A percentile compares a stretch with the other conserved stretches of the same genome.
Conservation (phyloP, 177 flowering plant genomes). For the Vitis hybrid region DNA sequence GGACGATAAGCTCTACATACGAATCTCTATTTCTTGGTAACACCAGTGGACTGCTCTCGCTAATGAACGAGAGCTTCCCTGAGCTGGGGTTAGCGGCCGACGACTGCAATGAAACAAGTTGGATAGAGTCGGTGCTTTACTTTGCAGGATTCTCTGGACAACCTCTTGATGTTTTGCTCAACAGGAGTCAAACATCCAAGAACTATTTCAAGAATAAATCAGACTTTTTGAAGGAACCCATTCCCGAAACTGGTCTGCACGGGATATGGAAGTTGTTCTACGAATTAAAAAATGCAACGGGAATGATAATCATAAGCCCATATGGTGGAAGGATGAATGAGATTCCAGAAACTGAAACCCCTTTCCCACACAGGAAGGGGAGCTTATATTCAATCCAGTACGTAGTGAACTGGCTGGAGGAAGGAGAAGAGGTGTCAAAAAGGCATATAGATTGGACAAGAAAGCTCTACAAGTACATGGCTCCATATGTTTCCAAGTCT, state of each 20-base stretch:
- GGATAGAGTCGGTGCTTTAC: constrained; percentile 5
- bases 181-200: background rate
- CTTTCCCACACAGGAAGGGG: constrained; percentile 1
- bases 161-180: background rate
- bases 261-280: constrained; percentile 2
- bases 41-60: background rate
- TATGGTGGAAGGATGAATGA: constrained; percentile 8
- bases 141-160: background rate
- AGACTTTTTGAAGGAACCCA: background rate
- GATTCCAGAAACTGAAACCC: background rate
- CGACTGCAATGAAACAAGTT: constrained; percentile 2
- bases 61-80: background rate
- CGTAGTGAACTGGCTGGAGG: background rate
- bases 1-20: background rate
- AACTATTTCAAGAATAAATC: constrained; percentile 3
- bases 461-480: background rate
- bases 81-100: background rate
- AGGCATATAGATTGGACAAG: background rate
- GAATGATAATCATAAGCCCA: background rate
- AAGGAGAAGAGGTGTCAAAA: background rate
- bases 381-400: background rate
- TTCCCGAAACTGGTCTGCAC: background rate
- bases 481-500: constrained; percentile 1
- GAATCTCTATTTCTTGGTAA: background rate
- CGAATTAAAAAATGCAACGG: background rate